phyloP scores from a whole-genome alignment of 352 stramenopile species.

The Phytopythium kandeliae region DNA sequence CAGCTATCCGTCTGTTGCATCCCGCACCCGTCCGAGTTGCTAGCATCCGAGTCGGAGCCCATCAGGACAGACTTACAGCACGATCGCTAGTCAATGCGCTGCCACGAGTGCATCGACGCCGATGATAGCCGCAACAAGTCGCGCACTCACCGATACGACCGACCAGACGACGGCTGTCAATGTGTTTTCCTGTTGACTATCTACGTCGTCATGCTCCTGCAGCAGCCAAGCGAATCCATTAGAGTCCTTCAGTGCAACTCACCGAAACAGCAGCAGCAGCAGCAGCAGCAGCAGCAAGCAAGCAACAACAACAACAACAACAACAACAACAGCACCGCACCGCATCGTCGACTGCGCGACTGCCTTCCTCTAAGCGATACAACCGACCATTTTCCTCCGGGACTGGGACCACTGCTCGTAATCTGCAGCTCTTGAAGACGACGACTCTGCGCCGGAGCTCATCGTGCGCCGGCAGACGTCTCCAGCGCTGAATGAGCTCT shows the following conservation, averaged over 20 bases:
- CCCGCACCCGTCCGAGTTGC: background rate
- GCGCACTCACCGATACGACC: background rate
- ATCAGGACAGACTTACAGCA: background rate
- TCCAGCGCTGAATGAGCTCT: conserved; percentile 19
- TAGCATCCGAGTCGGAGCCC: background rate
- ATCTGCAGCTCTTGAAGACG: conserved; percentile 10
- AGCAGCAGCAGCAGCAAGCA: no score
- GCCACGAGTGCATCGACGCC: background rate
- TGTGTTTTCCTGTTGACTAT: background rate
- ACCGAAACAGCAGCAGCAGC: no score
- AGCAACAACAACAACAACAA: no score
- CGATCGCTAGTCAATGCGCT: background rate
- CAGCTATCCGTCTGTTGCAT: background rate
- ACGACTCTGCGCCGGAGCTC: conserved; percentile 16
- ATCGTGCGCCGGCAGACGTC: conserved; percentile 15
- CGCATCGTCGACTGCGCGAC: background rate
- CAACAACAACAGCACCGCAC: no score
- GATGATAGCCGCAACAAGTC: background rate
- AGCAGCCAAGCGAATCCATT: background rate
- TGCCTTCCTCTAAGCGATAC: conserved; percentile 9
- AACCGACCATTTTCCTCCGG: conserved; percentile 29
- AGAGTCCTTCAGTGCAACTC: background rate
- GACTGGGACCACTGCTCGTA: conserved; percentile 9
- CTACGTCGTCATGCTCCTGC: background rate
- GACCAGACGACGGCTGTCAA: background rate